phyloP scores from a whole-genome alignment of 2,329 filamentous ascomycete genomes.

The Aspergillus sp. region DNA sequence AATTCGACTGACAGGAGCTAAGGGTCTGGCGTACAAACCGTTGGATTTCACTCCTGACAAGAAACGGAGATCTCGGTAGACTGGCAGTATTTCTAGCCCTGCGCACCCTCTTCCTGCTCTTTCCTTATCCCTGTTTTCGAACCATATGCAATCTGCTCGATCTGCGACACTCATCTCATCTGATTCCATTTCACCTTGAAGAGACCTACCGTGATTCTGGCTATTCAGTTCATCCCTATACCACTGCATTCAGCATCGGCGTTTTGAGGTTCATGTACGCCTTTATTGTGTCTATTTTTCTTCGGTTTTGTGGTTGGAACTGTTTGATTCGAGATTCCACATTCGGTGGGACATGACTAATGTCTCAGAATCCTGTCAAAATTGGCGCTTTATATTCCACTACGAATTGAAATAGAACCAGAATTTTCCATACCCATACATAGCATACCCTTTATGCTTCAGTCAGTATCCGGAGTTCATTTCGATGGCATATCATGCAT shows the following conservation, averaged over 20 bases:
- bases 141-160: background rate
- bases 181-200: too few species aligned
- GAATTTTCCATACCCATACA: too few species aligned
- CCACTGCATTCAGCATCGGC: background rate
- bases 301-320: background rate
- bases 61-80: constrained; percentile 14
- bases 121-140: background rate
- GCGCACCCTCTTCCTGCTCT: background rate
- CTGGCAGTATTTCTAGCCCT: background rate
- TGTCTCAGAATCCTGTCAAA: background rate
- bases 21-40: constrained; percentile 46
- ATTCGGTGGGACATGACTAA: background rate
- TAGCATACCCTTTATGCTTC: too few species aligned
- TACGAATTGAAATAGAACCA: too few species aligned
- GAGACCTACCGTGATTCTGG: background rate
- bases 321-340: constrained; percentile 10
- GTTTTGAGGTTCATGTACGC: background rate
- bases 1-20: constrained; percentile 46
- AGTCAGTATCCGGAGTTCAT: too few species aligned
- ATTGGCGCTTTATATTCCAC: too few species aligned
- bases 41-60: constrained; percentile 33
- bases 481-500: too few species aligned
- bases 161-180: background rate
- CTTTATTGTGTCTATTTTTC: background rate
- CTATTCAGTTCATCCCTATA: background rate